These are phyloP conservation scores for Hygrophorus russula DNA, from an alignment of 768 basidiomycete species.

Conservation along the genomic window DNA sequence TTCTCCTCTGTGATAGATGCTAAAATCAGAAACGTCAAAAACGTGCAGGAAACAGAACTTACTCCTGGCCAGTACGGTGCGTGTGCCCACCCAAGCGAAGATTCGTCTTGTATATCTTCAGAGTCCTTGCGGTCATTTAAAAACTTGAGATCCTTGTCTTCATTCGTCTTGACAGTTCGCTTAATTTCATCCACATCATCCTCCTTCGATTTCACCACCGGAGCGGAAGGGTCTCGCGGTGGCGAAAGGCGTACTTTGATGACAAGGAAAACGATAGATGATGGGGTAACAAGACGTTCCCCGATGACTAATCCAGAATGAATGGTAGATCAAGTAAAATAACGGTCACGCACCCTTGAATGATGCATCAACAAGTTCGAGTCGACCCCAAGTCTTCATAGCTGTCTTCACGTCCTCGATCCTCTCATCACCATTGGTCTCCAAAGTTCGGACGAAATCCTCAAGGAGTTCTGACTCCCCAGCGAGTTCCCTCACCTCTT, in stretches of 20 bases:
- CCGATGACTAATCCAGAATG: constrained; percentile 58
- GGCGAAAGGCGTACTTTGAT: constrained; percentile 72
- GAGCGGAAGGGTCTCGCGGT: constrained; percentile 22
- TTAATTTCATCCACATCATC: constrained; percentile 38
- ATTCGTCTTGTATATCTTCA: constrained; percentile 41
- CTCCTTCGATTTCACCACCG: constrained; percentile 22
- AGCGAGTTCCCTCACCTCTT: constrained; percentile 30
- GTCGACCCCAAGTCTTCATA: constrained; percentile 56
- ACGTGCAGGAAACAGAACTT: constrained; percentile 15
- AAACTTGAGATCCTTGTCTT: constrained; percentile 62
- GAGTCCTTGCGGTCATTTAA: constrained; percentile 48
- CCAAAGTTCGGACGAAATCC: constrained; percentile 37
- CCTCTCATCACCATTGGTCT: constrained; percentile 39
- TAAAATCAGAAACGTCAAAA: background rate
- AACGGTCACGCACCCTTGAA: constrained; percentile 61
- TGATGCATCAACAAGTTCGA: constrained; percentile 70
- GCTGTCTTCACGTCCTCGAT: constrained; percentile 49
- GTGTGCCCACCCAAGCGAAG: constrained; percentile 56
- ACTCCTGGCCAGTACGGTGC: constrained; percentile 91
- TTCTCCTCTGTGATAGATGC: constrained; percentile 50
- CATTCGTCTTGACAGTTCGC: constrained; percentile 32
- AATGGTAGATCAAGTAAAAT: background rate
- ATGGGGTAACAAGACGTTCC: constrained; percentile 79
- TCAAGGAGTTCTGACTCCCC: constrained; percentile 29
- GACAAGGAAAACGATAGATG: constrained; percentile 77